Conservation (phyloP, 805 yeast species). For the Yamadazyma sp. region DNA sequence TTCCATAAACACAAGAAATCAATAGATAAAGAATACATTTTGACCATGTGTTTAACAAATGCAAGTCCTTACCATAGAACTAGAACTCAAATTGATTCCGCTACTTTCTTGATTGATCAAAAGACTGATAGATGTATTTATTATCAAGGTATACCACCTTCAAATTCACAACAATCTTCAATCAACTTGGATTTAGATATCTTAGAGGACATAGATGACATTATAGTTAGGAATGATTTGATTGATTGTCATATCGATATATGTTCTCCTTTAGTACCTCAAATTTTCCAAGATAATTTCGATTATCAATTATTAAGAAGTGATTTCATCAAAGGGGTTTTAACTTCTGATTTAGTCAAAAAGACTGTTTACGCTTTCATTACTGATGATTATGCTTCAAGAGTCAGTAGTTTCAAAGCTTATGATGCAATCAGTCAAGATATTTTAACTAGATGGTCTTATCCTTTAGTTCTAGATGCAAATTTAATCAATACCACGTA, state of each 20-base stretch:
- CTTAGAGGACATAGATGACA: constrained; percentile 67
- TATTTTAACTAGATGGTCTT: constrained; percentile 85
- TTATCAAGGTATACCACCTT: constrained; percentile 74
- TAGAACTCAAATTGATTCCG: constrained; percentile 76
- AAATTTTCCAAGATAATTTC: constrained; percentile 92
- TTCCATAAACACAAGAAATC: constrained; percentile 70
- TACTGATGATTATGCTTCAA: constrained; percentile 76
- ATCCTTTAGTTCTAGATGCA: constrained; percentile 86
- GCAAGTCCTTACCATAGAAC: constrained; percentile 85
- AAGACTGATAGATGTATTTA: constrained; percentile 73
- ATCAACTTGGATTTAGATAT: constrained; percentile 81
- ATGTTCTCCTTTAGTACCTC: constrained; percentile 92
- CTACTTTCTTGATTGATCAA: constrained; percentile 78
- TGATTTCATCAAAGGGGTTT: constrained; percentile 88
- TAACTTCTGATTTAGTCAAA: constrained; percentile 84
- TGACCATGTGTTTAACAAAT: constrained; percentile 88
- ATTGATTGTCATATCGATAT: constrained; percentile 97
- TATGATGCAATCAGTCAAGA: constrained; percentile 91
- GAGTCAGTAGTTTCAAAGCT: constrained; percentile 94
- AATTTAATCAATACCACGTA: constrained; percentile 74
- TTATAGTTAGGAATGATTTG: constrained; percentile 82
- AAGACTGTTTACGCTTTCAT: constrained; percentile 89
- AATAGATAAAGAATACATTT: constrained; percentile 83
- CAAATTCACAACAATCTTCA: constrained; percentile 29
- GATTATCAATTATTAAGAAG: constrained; percentile 85